Percentiles rank a stretch among this genome's conserved stretches.
Evolutionary conservation across 257 asterid species (phyloP).

Genomic region (Nemophila menziesii): DNA sequence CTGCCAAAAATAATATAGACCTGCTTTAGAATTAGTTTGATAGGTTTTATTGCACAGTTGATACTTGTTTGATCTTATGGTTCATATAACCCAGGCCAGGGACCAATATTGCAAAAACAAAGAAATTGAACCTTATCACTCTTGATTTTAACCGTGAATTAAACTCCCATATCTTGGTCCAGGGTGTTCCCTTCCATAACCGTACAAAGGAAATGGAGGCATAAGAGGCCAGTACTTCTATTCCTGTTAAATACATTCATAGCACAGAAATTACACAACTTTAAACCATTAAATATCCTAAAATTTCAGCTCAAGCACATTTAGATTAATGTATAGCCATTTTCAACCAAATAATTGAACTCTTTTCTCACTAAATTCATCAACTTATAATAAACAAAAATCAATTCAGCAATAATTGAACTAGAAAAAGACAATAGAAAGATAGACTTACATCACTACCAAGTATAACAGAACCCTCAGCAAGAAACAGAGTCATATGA

Average conservation of each 20-base stretch:
- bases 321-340: too few species aligned
- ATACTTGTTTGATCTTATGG: too few species aligned
- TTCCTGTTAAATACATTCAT: constrained; percentile 53
- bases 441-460: constrained; percentile 56
- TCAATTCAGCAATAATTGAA: neutral
- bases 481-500: constrained; percentile 74
- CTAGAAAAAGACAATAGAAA: neutral
- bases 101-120: too few species aligned
- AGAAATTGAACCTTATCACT: too few species aligned
- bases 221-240: constrained; percentile 84
- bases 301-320: neutral
- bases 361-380: neutral
- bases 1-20: too few species aligned
- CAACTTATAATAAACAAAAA: too few species aligned
- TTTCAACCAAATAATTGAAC: neutral
- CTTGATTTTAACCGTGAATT: constrained; percentile 94
- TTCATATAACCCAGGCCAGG: too few species aligned
- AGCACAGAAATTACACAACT: too few species aligned
- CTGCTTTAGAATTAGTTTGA: too few species aligned
- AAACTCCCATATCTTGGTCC: constrained; percentile 95
- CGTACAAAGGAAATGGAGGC: constrained; percentile 97
- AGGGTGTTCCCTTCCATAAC: constrained; percentile 84
- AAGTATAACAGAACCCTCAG: constrained; percentile 63
- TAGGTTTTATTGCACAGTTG: too few species aligned
- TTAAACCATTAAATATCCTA: neutral